These are phyloP conservation scores for Seiridium unicorne DNA, from an alignment of 2,329 filamentous ascomycete genomes.

Conservation along the genomic window DNA sequence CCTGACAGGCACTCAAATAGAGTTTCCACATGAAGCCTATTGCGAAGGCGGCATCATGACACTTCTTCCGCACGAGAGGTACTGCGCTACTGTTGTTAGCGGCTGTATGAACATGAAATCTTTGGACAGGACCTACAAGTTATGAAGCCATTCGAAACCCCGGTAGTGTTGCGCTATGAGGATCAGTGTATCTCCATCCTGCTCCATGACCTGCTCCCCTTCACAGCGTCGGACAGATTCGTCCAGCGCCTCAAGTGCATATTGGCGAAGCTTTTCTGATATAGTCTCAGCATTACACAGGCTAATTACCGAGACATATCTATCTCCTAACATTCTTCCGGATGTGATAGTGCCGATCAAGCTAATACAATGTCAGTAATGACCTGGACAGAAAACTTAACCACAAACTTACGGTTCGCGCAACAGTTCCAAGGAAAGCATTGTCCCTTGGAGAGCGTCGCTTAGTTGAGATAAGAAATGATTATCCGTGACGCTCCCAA, in stretches of 20 bases:
- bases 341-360: not conserved
- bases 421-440: not conserved
- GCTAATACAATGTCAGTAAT: not conserved
- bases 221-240: not conserved
- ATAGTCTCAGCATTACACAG: not conserved
- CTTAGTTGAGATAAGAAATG: not conserved
- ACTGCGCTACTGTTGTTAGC: not conserved
- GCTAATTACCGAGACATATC: not conserved
- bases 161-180: not conserved
- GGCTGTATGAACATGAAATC: not conserved
- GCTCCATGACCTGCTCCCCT: not conserved
- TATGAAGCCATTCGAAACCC: not conserved
- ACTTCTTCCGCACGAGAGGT: not conserved
- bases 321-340: not conserved
- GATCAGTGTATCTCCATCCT: slow-evolving; percentile 2
- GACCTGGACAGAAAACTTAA: not conserved
- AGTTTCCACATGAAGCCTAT: not conserved
- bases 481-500: not conserved
- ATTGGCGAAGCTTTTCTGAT: not conserved
- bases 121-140: not conserved
- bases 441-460: not conserved
- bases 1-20: not conserved
- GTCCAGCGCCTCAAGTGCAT: not conserved
- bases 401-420: not conserved
- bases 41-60: not conserved